phyloP scores from a whole-genome alignment of 768 basidiomycete species.

The Podaxis carcinomalis region DNA sequence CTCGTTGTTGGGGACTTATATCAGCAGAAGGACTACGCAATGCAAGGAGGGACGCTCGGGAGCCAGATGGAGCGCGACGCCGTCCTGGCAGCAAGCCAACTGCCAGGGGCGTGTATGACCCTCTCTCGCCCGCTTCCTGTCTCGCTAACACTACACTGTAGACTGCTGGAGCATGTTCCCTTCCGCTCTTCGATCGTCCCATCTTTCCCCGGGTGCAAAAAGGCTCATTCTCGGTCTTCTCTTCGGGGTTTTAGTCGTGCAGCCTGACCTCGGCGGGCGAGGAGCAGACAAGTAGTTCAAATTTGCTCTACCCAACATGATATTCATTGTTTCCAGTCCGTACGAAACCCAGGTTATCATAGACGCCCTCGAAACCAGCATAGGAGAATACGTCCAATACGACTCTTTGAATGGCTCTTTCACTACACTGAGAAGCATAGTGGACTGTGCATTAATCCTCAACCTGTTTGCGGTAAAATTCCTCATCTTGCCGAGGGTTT shows the following conservation, averaged over 20 bases:
- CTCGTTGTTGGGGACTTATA: conserved; percentile 11
- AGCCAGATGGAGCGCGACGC: conserved; percentile 45
- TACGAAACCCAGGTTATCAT: background rate
- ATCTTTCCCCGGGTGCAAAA: conserved; percentile 55
- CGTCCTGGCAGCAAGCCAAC: conserved; percentile 57
- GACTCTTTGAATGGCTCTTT: background rate
- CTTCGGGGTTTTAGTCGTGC: conserved; percentile 53
- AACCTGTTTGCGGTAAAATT: conserved; percentile 4
- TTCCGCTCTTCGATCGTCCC: conserved; percentile 39
- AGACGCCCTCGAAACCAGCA: conserved; percentile 3
- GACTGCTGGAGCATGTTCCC: conserved; percentile 52
- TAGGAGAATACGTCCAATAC: background rate
- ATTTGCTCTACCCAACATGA: background rate
- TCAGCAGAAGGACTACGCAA: background rate
- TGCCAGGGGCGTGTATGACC: conserved; percentile 48
- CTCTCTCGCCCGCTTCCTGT: background rate
- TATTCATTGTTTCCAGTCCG: background rate
- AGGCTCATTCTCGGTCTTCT: conserved; percentile 53
- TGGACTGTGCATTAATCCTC: conserved; percentile 4
- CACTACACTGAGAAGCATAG: background rate
- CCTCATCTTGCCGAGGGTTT: background rate
- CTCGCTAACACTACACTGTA: conserved; percentile 18
- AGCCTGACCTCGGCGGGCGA: conserved; percentile 30
- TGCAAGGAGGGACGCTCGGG: conserved; percentile 23
- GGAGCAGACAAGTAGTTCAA: background rate